These are phyloP conservation scores for Taphrina communis DNA, from an alignment of 1,139 yeast genomes.

Conservation along the genomic window DNA sequence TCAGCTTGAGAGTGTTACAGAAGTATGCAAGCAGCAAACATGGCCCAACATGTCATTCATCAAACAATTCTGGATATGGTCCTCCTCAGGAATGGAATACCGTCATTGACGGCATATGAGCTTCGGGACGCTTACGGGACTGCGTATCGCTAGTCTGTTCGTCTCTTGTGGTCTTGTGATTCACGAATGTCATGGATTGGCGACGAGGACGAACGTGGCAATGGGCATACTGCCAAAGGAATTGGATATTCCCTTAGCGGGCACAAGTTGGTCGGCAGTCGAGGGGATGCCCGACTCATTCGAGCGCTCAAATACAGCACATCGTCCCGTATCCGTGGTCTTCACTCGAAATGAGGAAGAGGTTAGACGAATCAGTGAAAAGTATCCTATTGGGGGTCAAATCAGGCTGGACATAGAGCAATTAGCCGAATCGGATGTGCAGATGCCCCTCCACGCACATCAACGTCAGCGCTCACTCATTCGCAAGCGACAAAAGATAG, in stretches of 20 bases:
- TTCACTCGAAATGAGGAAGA: neutral
- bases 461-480: neutral
- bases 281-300: no score
- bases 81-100: no score
- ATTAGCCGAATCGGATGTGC: neutral
- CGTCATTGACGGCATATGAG: neutral
- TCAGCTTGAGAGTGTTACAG: no score
- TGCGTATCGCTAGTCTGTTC: neutral
- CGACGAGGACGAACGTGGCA: neutral
- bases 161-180: neutral
- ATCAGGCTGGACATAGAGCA: conserved; percentile 3
- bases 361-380: neutral
- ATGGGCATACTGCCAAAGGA: no score
- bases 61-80: no score
- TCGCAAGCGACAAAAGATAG: neutral
- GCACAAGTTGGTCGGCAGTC: no score
- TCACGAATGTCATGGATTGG: neutral
- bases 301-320: no score
- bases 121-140: neutral
- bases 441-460: neutral
- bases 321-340: no score
- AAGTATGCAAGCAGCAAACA: no score
- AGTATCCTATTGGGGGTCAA: neutral
- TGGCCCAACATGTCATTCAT: no score
- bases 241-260: no score